phyloP scores from a whole-genome alignment of 129 eudicot species.

The Chrysanthemum lavandulifolium region DNA sequence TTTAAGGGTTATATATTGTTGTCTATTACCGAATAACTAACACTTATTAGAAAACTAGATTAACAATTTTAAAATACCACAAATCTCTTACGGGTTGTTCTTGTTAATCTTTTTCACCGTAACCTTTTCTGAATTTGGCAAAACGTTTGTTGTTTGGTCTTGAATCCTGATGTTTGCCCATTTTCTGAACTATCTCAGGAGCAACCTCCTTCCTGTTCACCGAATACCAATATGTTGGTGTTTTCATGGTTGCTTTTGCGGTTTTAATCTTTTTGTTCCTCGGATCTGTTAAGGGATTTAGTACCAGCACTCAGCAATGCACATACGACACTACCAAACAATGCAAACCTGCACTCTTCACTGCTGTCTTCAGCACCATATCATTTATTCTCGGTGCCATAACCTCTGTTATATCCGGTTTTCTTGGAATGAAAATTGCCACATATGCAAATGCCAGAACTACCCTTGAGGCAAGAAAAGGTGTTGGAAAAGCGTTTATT shows the following conservation, averaged over 20 bases:
- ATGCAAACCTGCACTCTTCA: conserved; percentile 92
- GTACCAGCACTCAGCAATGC: conserved; percentile 57
- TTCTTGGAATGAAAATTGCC: conserved; percentile 93
- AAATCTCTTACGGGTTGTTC: too few relatives aligned
- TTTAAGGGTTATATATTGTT: too few relatives aligned
- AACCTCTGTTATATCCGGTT: conserved; percentile 79
- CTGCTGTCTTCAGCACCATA: conserved; percentile 75
- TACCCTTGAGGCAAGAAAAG: conserved; percentile 89
- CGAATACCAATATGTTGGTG: conserved; percentile 78
- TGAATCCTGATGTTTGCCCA: conserved; percentile 6
- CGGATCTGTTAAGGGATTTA: conserved; percentile 87
- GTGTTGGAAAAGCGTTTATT: conserved; percentile 87
- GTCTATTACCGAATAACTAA: too few relatives aligned
- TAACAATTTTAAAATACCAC: too few relatives aligned
- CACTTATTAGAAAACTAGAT: too few relatives aligned
- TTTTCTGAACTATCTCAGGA: conserved; percentile 32
- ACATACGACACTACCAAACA: conserved; percentile 53
- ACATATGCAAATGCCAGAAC: conserved; percentile 94
- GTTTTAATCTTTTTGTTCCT: conserved; percentile 75
- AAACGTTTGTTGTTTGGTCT: not conserved
- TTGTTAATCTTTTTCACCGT: too few relatives aligned
- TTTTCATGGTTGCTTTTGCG: conserved; percentile 89
- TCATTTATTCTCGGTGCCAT: conserved; percentile 83
- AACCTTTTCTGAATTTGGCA: too few relatives aligned
- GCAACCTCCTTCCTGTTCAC: conserved; percentile 86